A percentile compares a stretch with the other conserved stretches of the same genome.
Evolutionary conservation across 305 asterid species (phyloP).

Genomic region (Fraxinus sp.): DNA sequence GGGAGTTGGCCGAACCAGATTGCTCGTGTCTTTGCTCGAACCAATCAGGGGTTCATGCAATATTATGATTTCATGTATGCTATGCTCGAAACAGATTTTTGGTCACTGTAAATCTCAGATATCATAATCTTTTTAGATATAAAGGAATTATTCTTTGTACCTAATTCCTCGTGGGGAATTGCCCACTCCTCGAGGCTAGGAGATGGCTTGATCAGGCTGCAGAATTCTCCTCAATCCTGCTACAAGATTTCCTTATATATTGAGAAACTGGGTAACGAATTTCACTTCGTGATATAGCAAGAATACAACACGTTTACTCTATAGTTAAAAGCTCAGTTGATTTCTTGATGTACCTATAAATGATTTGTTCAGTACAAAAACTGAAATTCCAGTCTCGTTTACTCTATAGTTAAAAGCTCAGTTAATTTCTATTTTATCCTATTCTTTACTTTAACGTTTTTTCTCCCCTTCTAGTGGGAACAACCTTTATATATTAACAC

Average conservation of each 20-base stretch:
- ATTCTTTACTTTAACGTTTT: neutral
- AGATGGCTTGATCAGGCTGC: constrained; percentile 2
- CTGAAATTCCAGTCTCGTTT: neutral
- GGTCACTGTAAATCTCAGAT: constrained; percentile 16
- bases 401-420: neutral
- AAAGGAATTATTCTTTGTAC: neutral
- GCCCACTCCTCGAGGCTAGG: constrained; percentile 3
- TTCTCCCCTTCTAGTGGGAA: neutral
- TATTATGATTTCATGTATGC: constrained; percentile 31
- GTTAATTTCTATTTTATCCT: neutral
- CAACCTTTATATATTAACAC: neutral
- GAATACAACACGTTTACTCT: neutral
- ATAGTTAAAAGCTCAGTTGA: neutral
- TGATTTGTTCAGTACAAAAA: neutral
- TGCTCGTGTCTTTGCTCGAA: constrained; percentile 84
- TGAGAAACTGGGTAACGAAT: neutral
- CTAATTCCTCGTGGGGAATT: constrained; percentile 13
- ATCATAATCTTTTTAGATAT: neutral
- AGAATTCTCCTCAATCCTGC: neutral
- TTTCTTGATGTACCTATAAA: neutral
- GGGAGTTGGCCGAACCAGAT: constrained; percentile 32
- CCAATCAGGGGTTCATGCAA: constrained; percentile 50
- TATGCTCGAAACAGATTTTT: constrained; percentile 6
- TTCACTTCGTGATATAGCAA: neutral
- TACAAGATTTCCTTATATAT: neutral